A percentile compares a stretch with the other conserved stretches of the same genome.
These are phyloP conservation scores for Thraustochytrium sp. DNA, from an alignment of 352 stramenopile species.

Conservation along the genomic window DNA sequence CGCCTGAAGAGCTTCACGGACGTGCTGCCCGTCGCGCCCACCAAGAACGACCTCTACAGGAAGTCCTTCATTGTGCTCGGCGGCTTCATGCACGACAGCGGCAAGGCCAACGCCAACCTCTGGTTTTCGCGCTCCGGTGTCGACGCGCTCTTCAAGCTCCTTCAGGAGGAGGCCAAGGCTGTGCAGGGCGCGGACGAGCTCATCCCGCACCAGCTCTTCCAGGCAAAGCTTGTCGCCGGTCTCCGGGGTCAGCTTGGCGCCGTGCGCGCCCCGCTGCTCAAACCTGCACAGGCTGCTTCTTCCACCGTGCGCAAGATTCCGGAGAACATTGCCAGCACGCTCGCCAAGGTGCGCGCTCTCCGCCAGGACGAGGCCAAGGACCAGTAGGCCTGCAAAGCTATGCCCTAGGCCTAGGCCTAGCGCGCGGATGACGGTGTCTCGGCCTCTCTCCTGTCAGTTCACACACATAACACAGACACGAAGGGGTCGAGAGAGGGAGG, in stretches of 20 bases:
- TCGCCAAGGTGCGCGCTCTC: neutral
- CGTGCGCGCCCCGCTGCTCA: conserved; percentile 17
- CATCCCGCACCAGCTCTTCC: conserved; percentile 13
- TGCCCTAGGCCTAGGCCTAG: no score
- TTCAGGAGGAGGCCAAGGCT: neutral
- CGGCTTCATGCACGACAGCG: conserved; percentile 10
- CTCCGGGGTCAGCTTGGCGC: neutral
- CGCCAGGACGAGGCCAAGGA: neutral
- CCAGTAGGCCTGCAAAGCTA: neutral
- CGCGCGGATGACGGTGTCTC: no score
- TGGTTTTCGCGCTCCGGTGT: neutral
- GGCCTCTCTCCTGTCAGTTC: no score
- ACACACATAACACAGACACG: no score
- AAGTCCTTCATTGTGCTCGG: neutral
- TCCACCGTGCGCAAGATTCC: conserved; percentile 5
- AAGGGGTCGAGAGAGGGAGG: no score
- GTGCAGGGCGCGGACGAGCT: neutral
- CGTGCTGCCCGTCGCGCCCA: neutral
- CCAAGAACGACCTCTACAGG: conserved; percentile 18
- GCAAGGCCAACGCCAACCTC: conserved; percentile 16
- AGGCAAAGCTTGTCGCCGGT: neutral
- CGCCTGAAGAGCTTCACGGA: neutral
- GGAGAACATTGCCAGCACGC: neutral
- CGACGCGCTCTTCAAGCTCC: neutral
- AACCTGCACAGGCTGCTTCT: neutral